Conservation (phyloP, 192 early-diverging fungal genomes). For the Physocladia obscura region DNA sequence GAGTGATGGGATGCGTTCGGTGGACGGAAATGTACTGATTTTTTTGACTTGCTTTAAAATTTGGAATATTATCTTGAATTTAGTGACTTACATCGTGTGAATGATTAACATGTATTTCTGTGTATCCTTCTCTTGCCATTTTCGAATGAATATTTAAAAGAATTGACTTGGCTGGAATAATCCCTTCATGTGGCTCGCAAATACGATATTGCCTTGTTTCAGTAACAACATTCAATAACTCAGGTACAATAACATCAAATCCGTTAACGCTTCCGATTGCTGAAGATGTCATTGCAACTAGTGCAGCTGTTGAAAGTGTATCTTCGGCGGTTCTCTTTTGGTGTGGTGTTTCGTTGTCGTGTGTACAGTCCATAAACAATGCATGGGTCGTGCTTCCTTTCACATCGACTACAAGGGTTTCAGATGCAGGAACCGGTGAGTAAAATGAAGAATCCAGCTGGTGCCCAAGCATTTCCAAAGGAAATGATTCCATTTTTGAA, state of each 20-base stretch:
- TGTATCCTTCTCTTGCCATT: slow-evolving; percentile 80
- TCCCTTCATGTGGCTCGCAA: slow-evolving; percentile 59
- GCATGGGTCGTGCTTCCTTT: slow-evolving; percentile 84
- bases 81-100: slow-evolving; percentile 72
- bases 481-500: slow-evolving; percentile 47
- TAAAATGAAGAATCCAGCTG: slow-evolving; percentile 37
- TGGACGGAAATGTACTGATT: slow-evolving; percentile 86
- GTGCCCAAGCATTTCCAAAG: slow-evolving; percentile 74
- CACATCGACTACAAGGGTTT: slow-evolving; percentile 66
- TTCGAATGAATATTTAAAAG: slow-evolving; percentile 78
- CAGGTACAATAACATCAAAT: slow-evolving; percentile 92
- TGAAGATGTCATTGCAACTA: slow-evolving; percentile 86
- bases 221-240: slow-evolving; percentile 82
- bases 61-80: not conserved
- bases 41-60: not conserved
- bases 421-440: slow-evolving; percentile 33
- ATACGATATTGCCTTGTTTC: slow-evolving; percentile 78
- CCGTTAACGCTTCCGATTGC: slow-evolving; percentile 96
- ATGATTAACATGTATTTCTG: slow-evolving; percentile 94
- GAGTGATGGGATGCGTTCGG: slow-evolving; percentile 83
- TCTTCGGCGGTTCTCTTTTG: slow-evolving; percentile 89
- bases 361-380: slow-evolving; percentile 97
- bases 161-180: slow-evolving; percentile 57
- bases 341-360: slow-evolving; percentile 95
- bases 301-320: slow-evolving; percentile 86